Evolutionary conservation across 805 yeast species (phyloP), one percentile per base, ranked within the genome.

Genomic region (Cyberlindnera xishuangbannaensis): DNA sequence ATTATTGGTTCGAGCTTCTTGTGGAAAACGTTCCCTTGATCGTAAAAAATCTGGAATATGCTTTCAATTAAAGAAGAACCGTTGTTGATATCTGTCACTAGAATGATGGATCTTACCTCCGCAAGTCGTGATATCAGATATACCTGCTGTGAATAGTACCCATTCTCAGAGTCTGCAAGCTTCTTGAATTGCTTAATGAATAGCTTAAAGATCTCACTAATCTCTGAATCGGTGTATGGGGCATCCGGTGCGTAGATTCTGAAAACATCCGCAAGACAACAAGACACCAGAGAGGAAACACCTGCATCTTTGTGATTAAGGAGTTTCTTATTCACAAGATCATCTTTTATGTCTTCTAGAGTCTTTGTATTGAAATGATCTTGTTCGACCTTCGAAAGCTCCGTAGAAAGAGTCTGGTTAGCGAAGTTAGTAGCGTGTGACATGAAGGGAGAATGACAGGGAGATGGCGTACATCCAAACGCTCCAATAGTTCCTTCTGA

Each of bases 211-310:
- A 85, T 70, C 4, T 65, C 77, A 1, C 76, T 62, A 24, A 87
- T 62, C 44, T 81, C 78, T 2, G 61, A 42, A 16, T 77, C 76
- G 2, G 82, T 74, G 56, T 71, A 87, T 4, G 97, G 96, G 6
- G 95, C 95, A 52, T 87, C 84, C 0, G 96, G 96, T 1, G 95
- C 96, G 48, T 69, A 80, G 12, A 88, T 55, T 37, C 95, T 65
- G 26, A 87, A 57, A 8, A 88, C 64, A 52, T 87, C 95, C 6
- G 86, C 67, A 7, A 86, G 42, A 42, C 92, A 78, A 49, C 94
- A 80, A 7, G 92, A 77, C 2, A 71, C 71, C 37, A 65, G 73
- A 0, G 88, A 75, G 43, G 77, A 81, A 7, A 87, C 76, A 5
- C 90, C 92, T 4, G 53, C 38, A 49, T 84, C 85, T 30, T 73